Evolutionary conservation across 2,329 filamentous ascomycete genomes (phyloP), one percentile per base, ranked within the genome.

Genomic region (Davidsoniella australis): DNA sequence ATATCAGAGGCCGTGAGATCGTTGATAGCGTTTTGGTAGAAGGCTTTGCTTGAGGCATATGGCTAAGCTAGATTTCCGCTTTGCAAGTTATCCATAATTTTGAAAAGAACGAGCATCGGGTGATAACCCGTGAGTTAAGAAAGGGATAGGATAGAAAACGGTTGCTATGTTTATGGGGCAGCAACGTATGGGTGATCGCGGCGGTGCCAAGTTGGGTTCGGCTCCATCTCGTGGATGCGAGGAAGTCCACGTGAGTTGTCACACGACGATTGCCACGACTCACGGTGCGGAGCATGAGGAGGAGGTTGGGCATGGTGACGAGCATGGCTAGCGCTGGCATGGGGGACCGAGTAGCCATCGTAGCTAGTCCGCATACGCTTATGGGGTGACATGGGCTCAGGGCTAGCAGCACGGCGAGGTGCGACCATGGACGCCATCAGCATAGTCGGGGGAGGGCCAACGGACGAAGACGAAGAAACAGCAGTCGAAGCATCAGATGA

Each of bases 351-450:
- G 37, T 54, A 73, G 41, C 66, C 61, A 44, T 72, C 68, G 54
- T 69, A 70, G 14, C 66, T 66, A 23, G 71, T 60, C 49, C 69
- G 67, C 38, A 69, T 60, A 52, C 72, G 66, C 61, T 78, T 77
- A 54, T 66, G 58, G 20, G 68, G 64, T 14, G 62, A 57, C 4
- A 57, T 57, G 4, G 56, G 43, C 20, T 57, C 53, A 8, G 64
- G 61, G 42, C 56, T 65, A 39, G 51, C 33, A 12, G 44, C 24
- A 23, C 44, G 44, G n/a, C 44, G 33, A 5, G 12, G 17, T 1
- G 29, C 17, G 1, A 17, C 29, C n/a, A 29, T 46, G 33, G 4
- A 37, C 2, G 4, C 33, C 26, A n/a, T 38, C 24, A 14, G 16
- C 26, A 8, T 37, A 24, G 36, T 26, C 12, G 37, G 16, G 17